phyloP scores from a whole-genome alignment of 768 basidiomycete species.

The Pilatotrama ljubarskyi region DNA sequence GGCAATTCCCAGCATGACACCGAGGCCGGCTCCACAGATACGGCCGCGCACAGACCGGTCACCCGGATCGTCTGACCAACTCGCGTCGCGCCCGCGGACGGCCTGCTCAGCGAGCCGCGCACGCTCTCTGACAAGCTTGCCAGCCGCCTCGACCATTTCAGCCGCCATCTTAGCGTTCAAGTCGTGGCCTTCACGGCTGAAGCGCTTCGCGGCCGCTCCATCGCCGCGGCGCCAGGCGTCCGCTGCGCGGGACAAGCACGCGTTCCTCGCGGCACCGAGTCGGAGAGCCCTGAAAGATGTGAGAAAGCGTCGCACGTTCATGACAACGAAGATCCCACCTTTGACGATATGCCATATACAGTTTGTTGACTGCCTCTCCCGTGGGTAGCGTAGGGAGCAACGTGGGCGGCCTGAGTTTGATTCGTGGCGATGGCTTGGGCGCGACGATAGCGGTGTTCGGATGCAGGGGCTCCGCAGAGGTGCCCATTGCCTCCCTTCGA shows the following conservation, averaged over 20 bases:
- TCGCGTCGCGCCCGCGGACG: constrained; percentile 64
- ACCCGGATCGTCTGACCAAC: constrained; percentile 81
- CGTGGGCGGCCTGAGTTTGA: constrained; percentile 79
- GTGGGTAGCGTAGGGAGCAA: constrained; percentile 89
- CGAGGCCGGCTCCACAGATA: constrained; percentile 76
- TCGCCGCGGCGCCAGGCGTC: constrained; percentile 96
- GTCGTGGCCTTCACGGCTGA: constrained; percentile 91
- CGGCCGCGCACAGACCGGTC: constrained; percentile 78
- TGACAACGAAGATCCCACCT: constrained; percentile 5
- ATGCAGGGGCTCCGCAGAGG: constrained; percentile 60
- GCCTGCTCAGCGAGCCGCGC: constrained; percentile 74
- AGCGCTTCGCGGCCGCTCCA: constrained; percentile 92
- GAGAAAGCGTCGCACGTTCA: background rate
- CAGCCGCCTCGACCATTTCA: constrained; percentile 85
- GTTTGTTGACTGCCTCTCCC: constrained; percentile 70
- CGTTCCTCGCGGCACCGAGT: constrained; percentile 91
- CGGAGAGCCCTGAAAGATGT: constrained; percentile 65
- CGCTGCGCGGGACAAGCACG: constrained; percentile 91
- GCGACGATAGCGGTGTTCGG: constrained; percentile 71
- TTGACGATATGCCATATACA: constrained; percentile 89
- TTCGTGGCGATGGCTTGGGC: constrained; percentile 78
- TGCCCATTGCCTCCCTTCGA: constrained; percentile 59
- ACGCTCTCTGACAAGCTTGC: constrained; percentile 82
- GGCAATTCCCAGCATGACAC: constrained; percentile 87
- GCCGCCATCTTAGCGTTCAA: constrained; percentile 87